phyloP scores from a whole-genome alignment of 2,329 filamentous ascomycete genomes.

The Colletotrichum lindemuthianum region DNA sequence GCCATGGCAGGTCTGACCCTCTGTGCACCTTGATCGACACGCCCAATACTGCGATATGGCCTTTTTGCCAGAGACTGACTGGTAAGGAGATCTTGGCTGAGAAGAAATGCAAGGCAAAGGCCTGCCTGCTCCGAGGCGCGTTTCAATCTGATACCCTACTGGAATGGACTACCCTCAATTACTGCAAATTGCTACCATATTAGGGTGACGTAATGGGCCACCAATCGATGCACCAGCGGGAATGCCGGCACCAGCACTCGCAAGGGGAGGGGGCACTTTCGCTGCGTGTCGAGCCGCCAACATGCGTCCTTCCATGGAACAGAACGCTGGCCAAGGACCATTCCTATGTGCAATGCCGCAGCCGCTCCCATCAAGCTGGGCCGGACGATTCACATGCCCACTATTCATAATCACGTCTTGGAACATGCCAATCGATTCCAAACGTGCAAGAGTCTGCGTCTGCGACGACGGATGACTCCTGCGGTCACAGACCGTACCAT shows the following conservation, averaged over 20 bases:
- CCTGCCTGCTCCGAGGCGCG: slow-evolving; percentile 5
- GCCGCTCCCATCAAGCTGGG: slow-evolving; percentile 7
- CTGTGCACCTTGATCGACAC: neutral
- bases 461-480: neutral
- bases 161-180: slow-evolving; percentile 24
- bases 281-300: neutral
- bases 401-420: neutral
- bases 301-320: neutral
- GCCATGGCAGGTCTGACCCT: slow-evolving; percentile 16
- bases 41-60: slow-evolving; percentile 2
- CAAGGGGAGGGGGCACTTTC: slow-evolving; percentile 7
- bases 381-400: slow-evolving; percentile 3
- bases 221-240: slow-evolving; percentile 7
- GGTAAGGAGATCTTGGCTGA: slow-evolving; percentile 7
- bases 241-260: slow-evolving; percentile 18
- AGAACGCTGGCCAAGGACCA: slow-evolving; percentile 3
- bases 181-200: slow-evolving; percentile 1
- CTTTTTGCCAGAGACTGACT: slow-evolving; percentile 1
- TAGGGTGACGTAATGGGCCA: slow-evolving; percentile 9
- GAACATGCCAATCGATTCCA: neutral
- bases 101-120: neutral
- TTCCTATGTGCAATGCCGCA: slow-evolving; percentile 22
- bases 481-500: neutral
- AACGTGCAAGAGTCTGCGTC: slow-evolving; percentile 3
- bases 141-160: slow-evolving; percentile 24